A percentile compares a stretch with the other conserved stretches of the same genome.
phyloP scores from a whole-genome alignment of 2,329 filamentous ascomycete genomes.

The Boeremia lycopersici region DNA sequence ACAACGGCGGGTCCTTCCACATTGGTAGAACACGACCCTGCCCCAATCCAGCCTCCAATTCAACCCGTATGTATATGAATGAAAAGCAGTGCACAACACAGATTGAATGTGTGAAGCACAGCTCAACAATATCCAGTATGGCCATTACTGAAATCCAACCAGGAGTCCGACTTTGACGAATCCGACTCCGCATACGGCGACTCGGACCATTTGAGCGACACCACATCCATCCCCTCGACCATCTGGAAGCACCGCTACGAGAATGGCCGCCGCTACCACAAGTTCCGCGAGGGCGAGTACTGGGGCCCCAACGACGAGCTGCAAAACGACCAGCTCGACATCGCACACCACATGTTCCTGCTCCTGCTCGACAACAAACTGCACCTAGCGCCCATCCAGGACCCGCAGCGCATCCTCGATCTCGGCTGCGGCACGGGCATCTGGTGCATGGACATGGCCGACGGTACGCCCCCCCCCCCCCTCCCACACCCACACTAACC shows the following conservation, averaged over 20 bases:
- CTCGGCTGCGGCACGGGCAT: slow-evolving; percentile 39
- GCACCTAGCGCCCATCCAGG: slow-evolving; percentile 29
- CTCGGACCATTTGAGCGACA: slow-evolving; percentile 32
- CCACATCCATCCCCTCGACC: slow-evolving; percentile 39
- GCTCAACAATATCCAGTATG: not conserved
- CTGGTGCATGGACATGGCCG: slow-evolving; percentile 38
- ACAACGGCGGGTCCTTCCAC: slow-evolving; percentile 3
- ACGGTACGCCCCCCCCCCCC: slow-evolving; percentile 12
- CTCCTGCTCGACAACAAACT: slow-evolving; percentile 31
- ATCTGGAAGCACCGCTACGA: slow-evolving; percentile 40
- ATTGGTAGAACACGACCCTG: slow-evolving; percentile 8
- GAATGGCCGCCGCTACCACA: slow-evolving; percentile 43
- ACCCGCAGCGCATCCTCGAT: slow-evolving; percentile 29
- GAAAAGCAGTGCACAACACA: not conserved
- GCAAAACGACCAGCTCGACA: slow-evolving; percentile 37
- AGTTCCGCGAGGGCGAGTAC: slow-evolving; percentile 40
- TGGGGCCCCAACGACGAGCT: slow-evolving; percentile 41
- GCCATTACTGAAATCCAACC: not conserved
- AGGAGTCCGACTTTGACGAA: slow-evolving; percentile 20
- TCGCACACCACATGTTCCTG: slow-evolving; percentile 36
- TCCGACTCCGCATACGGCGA: slow-evolving; percentile 35
- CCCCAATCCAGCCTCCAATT: slow-evolving; percentile 13
- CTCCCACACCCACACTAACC: not conserved
- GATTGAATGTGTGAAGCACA: not conserved
- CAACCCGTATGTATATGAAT: slow-evolving; percentile 6